Base-by-base conservation (phyloP, 805 yeast species). In the Kockiozyma suomiensis region DNA sequence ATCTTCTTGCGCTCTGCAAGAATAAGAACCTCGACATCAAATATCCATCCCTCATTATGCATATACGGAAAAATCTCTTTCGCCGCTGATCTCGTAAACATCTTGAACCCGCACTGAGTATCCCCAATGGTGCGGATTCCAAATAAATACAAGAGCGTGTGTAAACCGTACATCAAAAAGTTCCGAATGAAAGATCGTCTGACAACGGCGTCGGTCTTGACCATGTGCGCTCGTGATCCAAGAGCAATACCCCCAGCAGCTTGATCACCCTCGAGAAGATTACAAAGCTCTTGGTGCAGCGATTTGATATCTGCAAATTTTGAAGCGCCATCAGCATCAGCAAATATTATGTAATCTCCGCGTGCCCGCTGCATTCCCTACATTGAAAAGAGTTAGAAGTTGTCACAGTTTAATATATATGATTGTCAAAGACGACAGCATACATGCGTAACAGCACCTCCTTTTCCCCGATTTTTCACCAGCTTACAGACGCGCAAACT, bases 31-130 rank as follows among this genome's bases (percentile, higher is more conserved):
- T 94, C 99, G 33, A 94, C 97, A 71, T 94, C 99, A 74, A 94
- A 94, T 38, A 94, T 94, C 99, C 99, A 94, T 54, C 98, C 86
- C 74, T 94, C 99, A 10, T 96, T 93, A 73, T 93, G 97, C 88
- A 94, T 82, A 66, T 82, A 85, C 1, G 97, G 97, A 73, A 91
- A 90, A 45, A 94, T 88, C 54, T 69, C 69, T 17, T 68, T 70
- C 25, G 86, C 81, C 0, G 97, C 87, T 7, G 79, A 76, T 61
- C 85, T 82, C 67, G 93, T 89, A 74, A 93, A 94, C 73, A 94
- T 76, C 74, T 94, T 94, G 77, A 94, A 94, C 1, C 99, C 99
- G 77, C 99, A 94, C 77, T 94, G 99, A 10, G 99, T 94, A 74
- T 94, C 99, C 61, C 87, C 84, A 62, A 94, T 85, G 4, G 84